Base-by-base conservation (phyloP, 1,284 basidiomycete genomes). In the Omphalotus olearius region DNA sequence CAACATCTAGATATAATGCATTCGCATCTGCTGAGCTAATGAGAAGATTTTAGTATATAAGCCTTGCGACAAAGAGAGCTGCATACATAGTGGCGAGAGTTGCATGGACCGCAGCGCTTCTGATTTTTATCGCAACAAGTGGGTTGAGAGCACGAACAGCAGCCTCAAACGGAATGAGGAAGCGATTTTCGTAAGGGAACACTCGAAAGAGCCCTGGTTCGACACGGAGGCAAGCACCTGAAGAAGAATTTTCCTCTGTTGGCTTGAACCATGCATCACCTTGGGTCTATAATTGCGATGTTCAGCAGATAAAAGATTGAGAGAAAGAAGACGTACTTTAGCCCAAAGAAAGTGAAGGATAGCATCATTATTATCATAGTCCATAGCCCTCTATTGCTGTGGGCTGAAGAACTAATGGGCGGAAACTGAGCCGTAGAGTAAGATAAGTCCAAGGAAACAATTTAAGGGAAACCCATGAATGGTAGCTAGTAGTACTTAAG, bases 51-150 rank as follows among this genome's bases (percentile, higher is more conserved):
- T 13, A 39, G 42, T 33, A 20, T n/a, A 18, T 47, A 30, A 45
- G 17, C 42, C 47, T 20, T 16, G 11, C 13, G 56, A 39, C 9
- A 52, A 11, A 36, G 40, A 28, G 40, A 16, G 20, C 16, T 41
- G 76, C 88, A 56, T 64, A 90, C 83, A 85, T 76, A 26, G 76
- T 79, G 20, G 77, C 68, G 56, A 89, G 73, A 36, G 88, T 86
- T 35, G 87, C 87, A 61, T 90, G 84, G n/a, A 91, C 84, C 14
- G 88, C 85, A 30, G 88, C 86, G 59, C 81, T 86, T 36, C 88
- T 80, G 41, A 89, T 71, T 67, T 90, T 91, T 62, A 91, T 83
- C 2, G 88, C 88, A 40, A 90, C 85, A 44, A 89, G 82, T 13
- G 88, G 86, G 61, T 92, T 92, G 49, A 93, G 72, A 26, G 71